Percentiles rank a stretch among this genome's conserved stretches.
Conservation (phyloP, 768 basidiomycete species). For the Pisolithus tinctorius region DNA sequence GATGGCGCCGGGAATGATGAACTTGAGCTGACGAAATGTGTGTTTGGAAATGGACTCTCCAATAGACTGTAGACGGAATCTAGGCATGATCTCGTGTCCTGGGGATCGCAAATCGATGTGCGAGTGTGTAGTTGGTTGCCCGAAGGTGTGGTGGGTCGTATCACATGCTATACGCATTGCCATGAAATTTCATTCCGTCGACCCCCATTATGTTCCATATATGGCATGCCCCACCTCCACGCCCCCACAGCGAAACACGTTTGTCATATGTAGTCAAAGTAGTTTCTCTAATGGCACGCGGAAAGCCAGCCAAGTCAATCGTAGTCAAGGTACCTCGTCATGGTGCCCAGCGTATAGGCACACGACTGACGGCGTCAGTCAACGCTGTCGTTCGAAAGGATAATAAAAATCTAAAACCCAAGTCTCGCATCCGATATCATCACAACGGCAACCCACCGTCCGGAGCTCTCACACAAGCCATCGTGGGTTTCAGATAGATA, state of each 20-base stretch:
- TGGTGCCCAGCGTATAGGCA: conserved; percentile 65
- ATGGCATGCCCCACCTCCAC: neutral
- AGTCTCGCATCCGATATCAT: conserved; percentile 36
- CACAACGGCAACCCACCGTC: conserved; percentile 48
- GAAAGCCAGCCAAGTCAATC: conserved; percentile 48
- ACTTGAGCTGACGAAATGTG: conserved; percentile 63
- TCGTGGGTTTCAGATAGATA: conserved; percentile 40
- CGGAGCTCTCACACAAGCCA: conserved; percentile 47
- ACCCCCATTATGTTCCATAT: neutral
- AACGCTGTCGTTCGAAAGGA: conserved; percentile 46
- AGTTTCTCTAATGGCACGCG: conserved; percentile 20
- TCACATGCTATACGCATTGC: neutral
- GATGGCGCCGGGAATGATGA: conserved; percentile 62
- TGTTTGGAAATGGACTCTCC: conserved; percentile 35
- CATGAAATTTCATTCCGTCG: neutral
- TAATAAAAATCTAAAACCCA: conserved; percentile 40
- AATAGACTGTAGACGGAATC: conserved; percentile 7
- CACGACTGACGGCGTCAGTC: conserved; percentile 55
- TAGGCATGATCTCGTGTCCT: conserved; percentile 11
- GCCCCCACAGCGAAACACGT: neutral
- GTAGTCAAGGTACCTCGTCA: conserved; percentile 68
- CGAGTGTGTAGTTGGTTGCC: neutral
- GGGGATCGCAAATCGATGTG: neutral
- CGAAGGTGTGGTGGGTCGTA: neutral
- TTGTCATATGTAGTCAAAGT: too few relatives aligned